Conservation (phyloP, 164 flowering plant species). For the Aristolochia californica region DNA sequence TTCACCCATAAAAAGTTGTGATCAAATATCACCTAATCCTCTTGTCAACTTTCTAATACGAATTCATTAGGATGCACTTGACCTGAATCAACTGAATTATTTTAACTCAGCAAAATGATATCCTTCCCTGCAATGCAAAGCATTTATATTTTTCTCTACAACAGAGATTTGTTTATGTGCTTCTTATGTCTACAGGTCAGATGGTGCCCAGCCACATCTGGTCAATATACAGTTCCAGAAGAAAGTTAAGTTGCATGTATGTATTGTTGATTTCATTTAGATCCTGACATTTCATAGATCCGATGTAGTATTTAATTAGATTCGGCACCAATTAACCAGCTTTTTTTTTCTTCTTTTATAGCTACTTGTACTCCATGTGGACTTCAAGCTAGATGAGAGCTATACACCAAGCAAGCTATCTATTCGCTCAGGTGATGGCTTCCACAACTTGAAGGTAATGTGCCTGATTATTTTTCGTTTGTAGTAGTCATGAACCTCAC, state of each 20-base stretch:
- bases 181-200: constrained; percentile 48
- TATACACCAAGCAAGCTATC: constrained; percentile 30
- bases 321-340: no score
- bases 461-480: neutral
- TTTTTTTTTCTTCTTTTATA: constrained; percentile 9
- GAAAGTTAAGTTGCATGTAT: constrained; percentile 81
- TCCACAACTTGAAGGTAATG: constrained; percentile 80
- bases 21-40: no score
- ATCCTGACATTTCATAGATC: neutral
- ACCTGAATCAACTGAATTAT: no score
- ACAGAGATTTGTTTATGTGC: neutral
- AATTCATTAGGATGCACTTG: no score
- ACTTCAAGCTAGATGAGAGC: constrained; percentile 94
- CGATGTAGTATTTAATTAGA: no score
- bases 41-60: no score
- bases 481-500: neutral
- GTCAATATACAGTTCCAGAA: constrained; percentile 90
- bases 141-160: no score
- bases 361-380: constrained; percentile 78
- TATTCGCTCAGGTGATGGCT: constrained; percentile 85
- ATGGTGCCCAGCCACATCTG: constrained; percentile 91
- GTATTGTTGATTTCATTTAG: neutral
- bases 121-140: no score
- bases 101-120: no score
- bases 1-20: no score